Conservation (phyloP, 768 basidiomycete species). For the Trametes cingulata region DNA sequence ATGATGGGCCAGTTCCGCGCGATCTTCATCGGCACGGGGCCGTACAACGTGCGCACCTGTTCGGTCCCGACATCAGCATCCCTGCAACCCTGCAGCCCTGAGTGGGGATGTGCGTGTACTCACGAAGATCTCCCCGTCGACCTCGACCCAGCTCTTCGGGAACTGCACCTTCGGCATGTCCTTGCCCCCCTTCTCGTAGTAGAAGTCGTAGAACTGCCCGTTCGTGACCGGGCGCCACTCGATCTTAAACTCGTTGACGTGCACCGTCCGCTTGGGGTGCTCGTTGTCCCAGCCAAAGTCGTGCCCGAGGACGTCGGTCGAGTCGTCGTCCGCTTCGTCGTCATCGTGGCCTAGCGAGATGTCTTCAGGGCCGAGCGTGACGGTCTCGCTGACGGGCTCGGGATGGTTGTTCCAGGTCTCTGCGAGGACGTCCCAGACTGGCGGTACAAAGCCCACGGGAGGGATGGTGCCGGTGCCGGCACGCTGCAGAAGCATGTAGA, state of each 20-base stretch:
- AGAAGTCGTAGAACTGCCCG: constrained; percentile 77
- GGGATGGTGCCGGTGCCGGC: constrained; percentile 77
- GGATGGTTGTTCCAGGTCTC: constrained; percentile 51
- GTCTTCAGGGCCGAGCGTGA: constrained; percentile 58
- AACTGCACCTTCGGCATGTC: constrained; percentile 41
- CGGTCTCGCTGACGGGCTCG: constrained; percentile 42
- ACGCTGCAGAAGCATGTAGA: constrained; percentile 92
- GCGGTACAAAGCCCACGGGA: constrained; percentile 71
- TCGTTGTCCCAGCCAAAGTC: constrained; percentile 98
- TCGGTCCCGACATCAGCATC: not conserved
- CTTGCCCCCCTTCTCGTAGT: constrained; percentile 41
- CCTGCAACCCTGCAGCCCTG: no score
- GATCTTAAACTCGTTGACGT: constrained; percentile 70
- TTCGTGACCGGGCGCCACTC: constrained; percentile 89
- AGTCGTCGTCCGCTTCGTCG: constrained; percentile 64
- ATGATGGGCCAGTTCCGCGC: constrained; percentile 87
- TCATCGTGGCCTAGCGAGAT: constrained; percentile 85
- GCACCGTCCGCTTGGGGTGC: constrained; percentile 61
- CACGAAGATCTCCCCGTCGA: constrained; percentile 52
- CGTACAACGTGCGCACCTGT: constrained; percentile 84
- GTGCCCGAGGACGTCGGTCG: constrained; percentile 49
- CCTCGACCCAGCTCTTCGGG: constrained; percentile 76
- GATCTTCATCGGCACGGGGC: constrained; percentile 73
- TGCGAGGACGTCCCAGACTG: constrained; percentile 66
- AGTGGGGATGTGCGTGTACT: constrained; percentile 16